Base-by-base conservation (phyloP, 1,284 basidiomycete species). In the Puccinia hordei region DNA sequence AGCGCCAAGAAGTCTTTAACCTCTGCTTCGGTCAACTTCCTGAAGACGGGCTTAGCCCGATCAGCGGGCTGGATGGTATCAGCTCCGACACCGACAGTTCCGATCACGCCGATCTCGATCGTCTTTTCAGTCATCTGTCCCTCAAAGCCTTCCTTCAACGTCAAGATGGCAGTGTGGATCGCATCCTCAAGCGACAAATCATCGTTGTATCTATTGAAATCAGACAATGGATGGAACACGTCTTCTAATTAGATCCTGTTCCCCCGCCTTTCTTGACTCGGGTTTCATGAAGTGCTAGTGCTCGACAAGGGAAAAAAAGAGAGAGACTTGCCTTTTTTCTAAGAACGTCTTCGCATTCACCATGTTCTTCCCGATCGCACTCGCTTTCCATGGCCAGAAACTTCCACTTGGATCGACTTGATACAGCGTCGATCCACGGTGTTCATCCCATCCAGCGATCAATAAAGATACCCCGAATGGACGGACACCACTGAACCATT, bases 61-160 rank as follows among this genome's bases (percentile, higher is more conserved):
- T 91, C 91, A n/a, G 81, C 53, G 24, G 82, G 80, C 35, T 82
- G 81, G 46, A 81, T 81, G 79, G 93, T 88, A 85, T 94, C 92
- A 83, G 91, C 90, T 33, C 88, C 85, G 30, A 90, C 92, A 5
- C 95, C 73, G n/a, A 80, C 92, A 73, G 93, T 94, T 46, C 83
- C 83, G 81, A 99, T 90, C 68, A 99, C 91, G 66, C 97, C 97
- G 81, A 99, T 95, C 87, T 99, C 97, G 85, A 99, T 97, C 49
- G 97, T 99, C 88, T 98, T 96, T 87, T 98, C 96, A 27, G 96
- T 98, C 95, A 99, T 98, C 86, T 98, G 93, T 17, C 97, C 97
- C 87, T 99, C 97, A 84, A 98, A 98, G 12, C 96, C 96, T 87
- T 99, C 97, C 87, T 99, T 99, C 82, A 99, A 88, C 27, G 97